Evolutionary conservation across 1,139 yeast species (phyloP).

Genomic region (Saccharomycopsis hybrid): DNA sequence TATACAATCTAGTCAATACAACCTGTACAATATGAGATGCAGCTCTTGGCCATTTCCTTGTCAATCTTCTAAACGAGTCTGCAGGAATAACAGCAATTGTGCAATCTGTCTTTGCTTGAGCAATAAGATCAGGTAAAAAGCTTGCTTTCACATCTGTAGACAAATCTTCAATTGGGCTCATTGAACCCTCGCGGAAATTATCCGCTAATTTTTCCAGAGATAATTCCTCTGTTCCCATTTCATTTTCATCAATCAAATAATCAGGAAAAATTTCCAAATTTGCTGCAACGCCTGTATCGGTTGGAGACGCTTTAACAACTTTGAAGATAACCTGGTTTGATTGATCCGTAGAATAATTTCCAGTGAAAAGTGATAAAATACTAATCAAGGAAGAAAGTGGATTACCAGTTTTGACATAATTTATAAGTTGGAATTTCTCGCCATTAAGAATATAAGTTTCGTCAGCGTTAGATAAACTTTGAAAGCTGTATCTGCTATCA

Average conservation of each 20-base stretch:
- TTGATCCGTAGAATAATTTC: conserved; percentile 23
- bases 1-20: conserved; percentile 76
- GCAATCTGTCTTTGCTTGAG: conserved; percentile 44
- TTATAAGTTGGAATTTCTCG: conserved; percentile 65
- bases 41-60: conserved; percentile 75
- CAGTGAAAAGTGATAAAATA: conserved; percentile 65
- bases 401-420: conserved; percentile 79
- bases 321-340: conserved; percentile 6
- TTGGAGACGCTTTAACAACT: not conserved
- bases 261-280: conserved; percentile 8
- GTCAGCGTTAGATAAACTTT: conserved; percentile 29
- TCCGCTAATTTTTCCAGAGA: too few species aligned
- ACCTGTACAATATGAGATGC: conserved; percentile 93
- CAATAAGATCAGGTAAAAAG: conserved; percentile 32
- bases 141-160: not conserved
- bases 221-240: too few species aligned
- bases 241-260: conserved; percentile 1
- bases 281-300: not conserved
- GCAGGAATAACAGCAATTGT: conserved; percentile 91
- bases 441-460: conserved; percentile 42
- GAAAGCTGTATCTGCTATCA: conserved; percentile 16
- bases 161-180: not conserved
- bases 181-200: not conserved
- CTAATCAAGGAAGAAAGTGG: conserved; percentile 81
- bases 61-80: conserved; percentile 69